These are phyloP conservation scores for Margaritispora aquatica DNA, from an alignment of 495 filamentous ascomycete species.

Conservation along the genomic window DNA sequence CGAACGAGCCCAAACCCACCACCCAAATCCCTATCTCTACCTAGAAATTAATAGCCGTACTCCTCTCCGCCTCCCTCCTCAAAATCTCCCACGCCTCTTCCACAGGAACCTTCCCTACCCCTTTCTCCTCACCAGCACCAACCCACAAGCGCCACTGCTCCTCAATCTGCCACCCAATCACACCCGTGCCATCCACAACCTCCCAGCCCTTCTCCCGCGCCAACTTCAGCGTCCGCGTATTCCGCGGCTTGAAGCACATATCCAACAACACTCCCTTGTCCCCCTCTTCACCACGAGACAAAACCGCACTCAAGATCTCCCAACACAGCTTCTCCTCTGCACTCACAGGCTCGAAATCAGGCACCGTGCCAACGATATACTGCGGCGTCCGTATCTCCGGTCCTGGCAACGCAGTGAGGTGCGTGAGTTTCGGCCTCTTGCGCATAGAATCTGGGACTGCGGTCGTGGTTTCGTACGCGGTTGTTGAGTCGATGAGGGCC, in stretches of 20 bases:
- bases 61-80: slow-evolving; percentile 14
- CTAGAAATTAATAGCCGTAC: slow-evolving; percentile 15
- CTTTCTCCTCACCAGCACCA: slow-evolving; percentile 19
- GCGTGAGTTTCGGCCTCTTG: no score
- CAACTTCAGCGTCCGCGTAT: slow-evolving; percentile 51
- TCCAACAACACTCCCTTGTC: slow-evolving; percentile 67
- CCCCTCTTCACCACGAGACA: slow-evolving; percentile 34
- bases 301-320: slow-evolving; percentile 43
- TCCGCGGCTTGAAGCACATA: slow-evolving; percentile 66
- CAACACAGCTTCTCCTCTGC: slow-evolving; percentile 48
- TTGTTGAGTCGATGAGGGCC: slow-evolving; percentile 9
- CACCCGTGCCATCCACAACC: slow-evolving; percentile 41
- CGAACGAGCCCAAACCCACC: no score
- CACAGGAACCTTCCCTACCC: background rate
- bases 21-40: background rate
- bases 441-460: slow-evolving; percentile 65
- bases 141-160: slow-evolving; percentile 21
- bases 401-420: no score
- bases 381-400: no score
- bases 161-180: slow-evolving; percentile 26
- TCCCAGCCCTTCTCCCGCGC: slow-evolving; percentile 55
- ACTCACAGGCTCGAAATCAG: slow-evolving; percentile 55
- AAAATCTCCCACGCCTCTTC: slow-evolving; percentile 18
- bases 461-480: slow-evolving; percentile 27
- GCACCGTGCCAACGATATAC: no score